Evolutionary conservation across 805 yeast genomes (phyloP).

Genomic region (Zygoascus bituminiphila): DNA sequence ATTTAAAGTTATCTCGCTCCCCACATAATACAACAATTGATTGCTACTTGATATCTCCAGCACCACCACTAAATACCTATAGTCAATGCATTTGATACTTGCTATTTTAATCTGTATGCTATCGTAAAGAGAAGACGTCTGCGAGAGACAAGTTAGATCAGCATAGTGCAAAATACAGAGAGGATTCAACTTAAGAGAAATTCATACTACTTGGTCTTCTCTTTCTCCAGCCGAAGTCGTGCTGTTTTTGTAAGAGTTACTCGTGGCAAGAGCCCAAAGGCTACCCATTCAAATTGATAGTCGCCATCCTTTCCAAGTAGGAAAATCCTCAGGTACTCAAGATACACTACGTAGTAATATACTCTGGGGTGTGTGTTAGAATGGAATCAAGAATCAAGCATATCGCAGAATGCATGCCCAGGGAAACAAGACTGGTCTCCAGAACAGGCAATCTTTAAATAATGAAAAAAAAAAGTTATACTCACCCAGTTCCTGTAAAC

Average conservation of each 20-base stretch:
- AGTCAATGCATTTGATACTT: no score
- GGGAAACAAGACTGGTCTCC: no score
- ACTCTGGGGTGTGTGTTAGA: conserved; percentile 47
- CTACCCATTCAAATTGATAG: conserved; percentile 49
- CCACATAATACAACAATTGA: no score
- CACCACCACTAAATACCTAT: no score
- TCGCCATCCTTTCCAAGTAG: conserved; percentile 48
- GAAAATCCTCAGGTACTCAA: conserved; percentile 65
- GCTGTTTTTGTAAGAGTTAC: conserved; percentile 19
- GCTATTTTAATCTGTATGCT: no score
- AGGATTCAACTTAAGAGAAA: no score
- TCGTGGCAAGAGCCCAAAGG: conserved; percentile 51
- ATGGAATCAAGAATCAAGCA: neutral
- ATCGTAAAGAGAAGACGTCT: no score
- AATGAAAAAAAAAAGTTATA: neutral
- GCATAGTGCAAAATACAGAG: no score
- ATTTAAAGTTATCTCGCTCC: no score
- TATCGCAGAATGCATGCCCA: neutral
- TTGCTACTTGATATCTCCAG: no score
- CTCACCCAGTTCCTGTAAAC: conserved; percentile 37
- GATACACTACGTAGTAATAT: conserved; percentile 71
- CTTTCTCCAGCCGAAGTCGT: neutral
- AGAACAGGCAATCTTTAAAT: neutral
- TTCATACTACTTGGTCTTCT: neutral
- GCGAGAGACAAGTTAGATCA: no score